phyloP scores from a whole-genome alignment of 2,329 filamentous ascomycete genomes.

The Karstenula rhodostoma region DNA sequence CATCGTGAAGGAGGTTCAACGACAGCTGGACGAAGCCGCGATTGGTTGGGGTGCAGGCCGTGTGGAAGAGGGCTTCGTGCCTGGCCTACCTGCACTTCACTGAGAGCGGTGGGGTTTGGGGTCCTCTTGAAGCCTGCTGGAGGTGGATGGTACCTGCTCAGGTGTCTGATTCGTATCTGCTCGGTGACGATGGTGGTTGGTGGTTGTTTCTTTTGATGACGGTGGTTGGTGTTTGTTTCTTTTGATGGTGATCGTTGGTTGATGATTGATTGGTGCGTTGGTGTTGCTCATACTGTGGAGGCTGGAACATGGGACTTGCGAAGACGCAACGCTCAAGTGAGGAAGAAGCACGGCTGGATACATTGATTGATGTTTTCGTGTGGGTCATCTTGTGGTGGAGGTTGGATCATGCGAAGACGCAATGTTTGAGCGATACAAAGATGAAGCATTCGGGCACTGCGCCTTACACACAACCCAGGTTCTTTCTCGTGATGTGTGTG shows the following conservation, averaged over 20 bases:
- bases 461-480: background rate
- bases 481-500: background rate
- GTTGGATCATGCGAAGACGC: no score
- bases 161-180: no score
- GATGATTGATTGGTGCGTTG: background rate
- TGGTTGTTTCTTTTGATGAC: background rate
- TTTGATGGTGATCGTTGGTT: background rate
- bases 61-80: slow-evolving; percentile 9
- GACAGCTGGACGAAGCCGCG: background rate
- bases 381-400: no score
- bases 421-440: no score
- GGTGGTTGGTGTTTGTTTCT: no score
- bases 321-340: background rate
- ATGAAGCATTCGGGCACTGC: background rate
- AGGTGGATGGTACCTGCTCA: background rate
- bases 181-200: background rate
- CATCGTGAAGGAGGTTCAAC: slow-evolving; percentile 3
- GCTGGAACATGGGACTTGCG: background rate
- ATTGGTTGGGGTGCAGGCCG: background rate
- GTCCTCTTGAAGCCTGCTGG: slow-evolving; percentile 2
- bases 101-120: background rate
- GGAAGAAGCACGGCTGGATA: background rate
- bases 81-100: slow-evolving; percentile 8
- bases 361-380: no score
- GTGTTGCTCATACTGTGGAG: background rate